Evolutionary conservation across 1,284 basidiomycete genomes (phyloP), one percentile per base, ranked within the genome.

Genomic region (Puccinia coronata): DNA sequence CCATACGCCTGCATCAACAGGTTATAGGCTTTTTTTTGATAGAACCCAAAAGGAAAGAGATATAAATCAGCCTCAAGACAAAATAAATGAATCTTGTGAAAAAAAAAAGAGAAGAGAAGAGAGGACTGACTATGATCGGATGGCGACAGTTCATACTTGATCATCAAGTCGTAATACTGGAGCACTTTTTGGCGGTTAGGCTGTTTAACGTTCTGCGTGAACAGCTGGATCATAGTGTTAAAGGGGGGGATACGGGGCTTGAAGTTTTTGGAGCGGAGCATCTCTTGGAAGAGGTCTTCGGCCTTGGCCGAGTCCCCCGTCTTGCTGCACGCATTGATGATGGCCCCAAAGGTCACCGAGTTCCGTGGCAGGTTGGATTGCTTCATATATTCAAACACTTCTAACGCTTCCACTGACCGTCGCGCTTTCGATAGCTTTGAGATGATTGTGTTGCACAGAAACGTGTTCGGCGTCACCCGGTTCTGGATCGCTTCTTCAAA

Each of bases 191-290:
- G 90, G 73, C 95, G 91, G 84, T 95, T 92, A 0, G 95, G 95
- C 84, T 93, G 92, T 34, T 92, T 96, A 31, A 43, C 67, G 67
- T 69, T 41, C 82, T 92, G 91, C 70, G 93, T 92, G 87, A 94
- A 97, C 85, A 96, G 90, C 87, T 99, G 97, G 90, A 99, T 98
- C 96, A 99, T 98, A 53, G 93, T 98, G 88, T 98, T 99, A 88
- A 91, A 94, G 6, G 96, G 96, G 31, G 97, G 96, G 0, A 97
- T 92, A 9, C 95, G 90, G 11, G 96, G 92, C 87, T 89, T 92
- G 89, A 95, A 98, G 83, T 91, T 91, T 39, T 87, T 89, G 83
- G 91, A 89, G 57, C 86, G 83, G 11, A 89, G 86, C 96, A 99
- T 99, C 87, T 96, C 94, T 76, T 88, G 86, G 74, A 84, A 84